Conservation (phyloP, 2,329 filamentous ascomycete genomes). For the Zymoseptoria passerinii region DNA sequence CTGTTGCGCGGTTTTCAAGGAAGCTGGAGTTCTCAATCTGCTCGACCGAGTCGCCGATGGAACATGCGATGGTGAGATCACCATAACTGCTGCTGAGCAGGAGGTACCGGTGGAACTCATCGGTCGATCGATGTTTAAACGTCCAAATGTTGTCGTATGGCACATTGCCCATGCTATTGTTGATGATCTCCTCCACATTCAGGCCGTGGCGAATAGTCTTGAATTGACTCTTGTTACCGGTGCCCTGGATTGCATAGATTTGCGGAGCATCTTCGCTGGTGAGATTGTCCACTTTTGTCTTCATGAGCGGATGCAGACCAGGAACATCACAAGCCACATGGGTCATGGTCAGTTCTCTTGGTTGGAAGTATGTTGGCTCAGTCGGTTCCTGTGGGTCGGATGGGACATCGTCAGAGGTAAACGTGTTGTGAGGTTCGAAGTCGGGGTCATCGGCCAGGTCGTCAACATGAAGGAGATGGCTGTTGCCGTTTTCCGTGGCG, state of each 20-base stretch:
- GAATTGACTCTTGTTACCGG: slow-evolving; percentile 81
- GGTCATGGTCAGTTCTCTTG: slow-evolving; percentile 64
- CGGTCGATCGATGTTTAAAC: slow-evolving; percentile 70
- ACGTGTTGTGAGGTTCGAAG: slow-evolving; percentile 54
- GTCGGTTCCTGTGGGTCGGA: slow-evolving; percentile 65
- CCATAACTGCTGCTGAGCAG: slow-evolving; percentile 53
- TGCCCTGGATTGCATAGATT: slow-evolving; percentile 87
- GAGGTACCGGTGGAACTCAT: slow-evolving; percentile 89
- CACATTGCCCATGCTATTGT: slow-evolving; percentile 23
- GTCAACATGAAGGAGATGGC: slow-evolving; percentile 94
- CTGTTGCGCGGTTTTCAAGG: slow-evolving; percentile 74
- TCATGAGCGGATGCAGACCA: slow-evolving; percentile 83
- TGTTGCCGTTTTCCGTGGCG: slow-evolving; percentile 84
- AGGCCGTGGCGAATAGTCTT: slow-evolving; percentile 86
- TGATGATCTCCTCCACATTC: slow-evolving; percentile 64
- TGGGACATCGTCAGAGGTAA: slow-evolving; percentile 49
- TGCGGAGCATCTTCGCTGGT: slow-evolving; percentile 91
- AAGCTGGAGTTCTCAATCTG: slow-evolving; percentile 93
- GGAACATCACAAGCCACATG: slow-evolving; percentile 44
- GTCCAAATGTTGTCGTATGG: slow-evolving; percentile 65
- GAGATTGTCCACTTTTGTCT: slow-evolving; percentile 84
- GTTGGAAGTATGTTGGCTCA: slow-evolving; percentile 75
- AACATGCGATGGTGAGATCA: slow-evolving; percentile 69
- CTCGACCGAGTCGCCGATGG: slow-evolving; percentile 93
- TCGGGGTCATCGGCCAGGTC: slow-evolving; percentile 94